Conservation (phyloP, 2,329 filamentous ascomycete genomes). For the Fusarium coicis region DNA sequence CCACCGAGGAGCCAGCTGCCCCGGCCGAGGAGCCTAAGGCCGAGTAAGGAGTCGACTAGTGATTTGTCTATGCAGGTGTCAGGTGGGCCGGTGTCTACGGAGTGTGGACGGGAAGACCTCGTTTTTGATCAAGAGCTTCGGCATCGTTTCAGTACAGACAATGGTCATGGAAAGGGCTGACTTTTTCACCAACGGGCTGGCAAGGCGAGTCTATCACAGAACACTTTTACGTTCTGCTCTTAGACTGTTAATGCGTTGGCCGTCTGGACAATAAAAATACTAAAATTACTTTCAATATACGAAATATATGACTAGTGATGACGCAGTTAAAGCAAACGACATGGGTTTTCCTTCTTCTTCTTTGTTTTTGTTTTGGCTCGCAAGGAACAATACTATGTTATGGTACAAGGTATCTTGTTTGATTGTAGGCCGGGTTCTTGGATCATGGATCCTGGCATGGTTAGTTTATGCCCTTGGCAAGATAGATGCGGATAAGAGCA, state of each 20-base stretch:
- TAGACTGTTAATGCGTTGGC: conserved; percentile 66
- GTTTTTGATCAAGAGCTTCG: conserved; percentile 61
- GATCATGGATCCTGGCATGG: not conserved
- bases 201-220: conserved; percentile 55
- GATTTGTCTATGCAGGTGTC: conserved; percentile 50
- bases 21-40: conserved; percentile 74
- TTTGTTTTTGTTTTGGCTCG: not conserved
- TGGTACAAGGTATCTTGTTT: not conserved
- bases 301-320: conserved; percentile 34
- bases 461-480: not conserved
- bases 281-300: conserved; percentile 57
- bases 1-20: conserved; percentile 67
- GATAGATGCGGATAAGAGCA: not conserved
- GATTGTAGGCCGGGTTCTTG: not conserved
- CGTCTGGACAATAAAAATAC: conserved; percentile 67
- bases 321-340: not conserved
- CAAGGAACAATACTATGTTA: not conserved
- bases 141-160: conserved; percentile 60
- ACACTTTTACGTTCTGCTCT: conserved; percentile 63
- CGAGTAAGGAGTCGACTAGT: conserved; percentile 60
- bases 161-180: conserved; percentile 51
- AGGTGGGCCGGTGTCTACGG: conserved; percentile 71
- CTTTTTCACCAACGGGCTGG: conserved; percentile 52
- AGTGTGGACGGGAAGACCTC: conserved; percentile 71
- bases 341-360: not conserved